A percentile compares a stretch with the other conserved stretches of the same genome.
Evolutionary conservation across 2,329 filamentous ascomycete genomes (phyloP).

Genomic region (Elsinoe necatrix): DNA sequence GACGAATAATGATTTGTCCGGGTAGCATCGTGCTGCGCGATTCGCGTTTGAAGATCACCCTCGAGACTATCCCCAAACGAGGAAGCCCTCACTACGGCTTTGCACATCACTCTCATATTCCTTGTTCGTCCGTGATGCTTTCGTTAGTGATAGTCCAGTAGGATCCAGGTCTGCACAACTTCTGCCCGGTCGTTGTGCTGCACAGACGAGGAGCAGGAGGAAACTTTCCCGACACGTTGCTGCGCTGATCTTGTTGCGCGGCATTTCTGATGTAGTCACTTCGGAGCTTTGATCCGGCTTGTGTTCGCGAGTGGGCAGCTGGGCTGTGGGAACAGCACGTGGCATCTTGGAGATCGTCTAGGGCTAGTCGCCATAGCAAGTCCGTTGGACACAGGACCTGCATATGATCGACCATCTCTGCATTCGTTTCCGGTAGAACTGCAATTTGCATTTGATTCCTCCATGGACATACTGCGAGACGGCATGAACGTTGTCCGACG

Average conservation of each 20-base stretch:
- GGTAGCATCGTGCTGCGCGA: background rate
- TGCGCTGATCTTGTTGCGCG: background rate
- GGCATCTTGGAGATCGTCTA: background rate
- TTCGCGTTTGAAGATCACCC: background rate
- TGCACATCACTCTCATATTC: background rate
- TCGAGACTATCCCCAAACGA: background rate
- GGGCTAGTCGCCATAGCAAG: background rate
- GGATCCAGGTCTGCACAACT: background rate
- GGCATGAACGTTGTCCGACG: background rate
- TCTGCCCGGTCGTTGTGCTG: background rate
- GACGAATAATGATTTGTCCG: background rate
- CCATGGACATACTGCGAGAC: background rate
- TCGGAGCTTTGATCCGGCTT: background rate
- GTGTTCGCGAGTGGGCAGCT: background rate
- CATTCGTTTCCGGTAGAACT: background rate
- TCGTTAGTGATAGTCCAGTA: background rate
- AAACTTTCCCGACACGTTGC: background rate
- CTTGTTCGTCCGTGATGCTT: slow-evolving; percentile 9
- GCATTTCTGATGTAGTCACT: background rate
- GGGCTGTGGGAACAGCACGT: background rate
- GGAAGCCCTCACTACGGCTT: background rate
- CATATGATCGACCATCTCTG: background rate
- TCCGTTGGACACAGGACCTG: background rate
- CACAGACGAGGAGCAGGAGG: slow-evolving; percentile 2
- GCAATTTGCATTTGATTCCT: slow-evolving; percentile 4